A percentile compares a stretch with the other conserved stretches of the same genome.
phyloP scores from a whole-genome alignment of 2,329 filamentous ascomycete genomes.

The Nemania sp. region DNA sequence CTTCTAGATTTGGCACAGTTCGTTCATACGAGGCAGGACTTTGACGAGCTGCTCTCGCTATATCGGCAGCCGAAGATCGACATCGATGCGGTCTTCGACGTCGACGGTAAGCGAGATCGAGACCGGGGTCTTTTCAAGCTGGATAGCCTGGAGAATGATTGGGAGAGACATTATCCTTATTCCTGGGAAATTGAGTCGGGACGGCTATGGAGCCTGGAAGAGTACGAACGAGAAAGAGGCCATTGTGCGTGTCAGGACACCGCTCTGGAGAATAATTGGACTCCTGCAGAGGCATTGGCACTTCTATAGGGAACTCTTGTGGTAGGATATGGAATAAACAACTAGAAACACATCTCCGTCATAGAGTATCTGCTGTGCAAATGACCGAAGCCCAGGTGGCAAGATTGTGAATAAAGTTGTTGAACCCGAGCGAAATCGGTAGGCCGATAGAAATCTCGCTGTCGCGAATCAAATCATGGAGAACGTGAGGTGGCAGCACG shows the following conservation, averaged over 20 bases:
- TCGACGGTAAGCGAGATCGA: too few species aligned
- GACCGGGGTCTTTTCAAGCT: too few species aligned
- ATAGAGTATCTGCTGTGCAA: constrained; percentile 15
- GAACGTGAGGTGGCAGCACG: constrained; percentile 15
- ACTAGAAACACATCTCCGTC: constrained; percentile 17
- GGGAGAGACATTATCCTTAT: too few species aligned
- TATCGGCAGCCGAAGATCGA: not conserved
- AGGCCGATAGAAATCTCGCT: not conserved
- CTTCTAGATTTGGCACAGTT: not conserved
- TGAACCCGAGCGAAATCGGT: constrained; percentile 15
- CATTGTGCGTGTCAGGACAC: too few species aligned
- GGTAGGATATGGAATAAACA: constrained; percentile 2
- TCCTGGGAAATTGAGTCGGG: too few species aligned
- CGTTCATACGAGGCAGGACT: not conserved
- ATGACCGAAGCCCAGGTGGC: constrained; percentile 28
- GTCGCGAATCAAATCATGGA: not conserved
- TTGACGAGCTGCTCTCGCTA: not conserved
- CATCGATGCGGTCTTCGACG: too few species aligned
- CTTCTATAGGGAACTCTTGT: too few species aligned
- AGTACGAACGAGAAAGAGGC: too few species aligned
- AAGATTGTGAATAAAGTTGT: not conserved
- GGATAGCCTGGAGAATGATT: too few species aligned
- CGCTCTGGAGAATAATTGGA: too few species aligned
- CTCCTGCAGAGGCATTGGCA: too few species aligned
- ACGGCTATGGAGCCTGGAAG: too few species aligned